Conservation (phyloP, 495 filamentous ascomycete genomes). For the Pseudevernia furfuracea region DNA sequence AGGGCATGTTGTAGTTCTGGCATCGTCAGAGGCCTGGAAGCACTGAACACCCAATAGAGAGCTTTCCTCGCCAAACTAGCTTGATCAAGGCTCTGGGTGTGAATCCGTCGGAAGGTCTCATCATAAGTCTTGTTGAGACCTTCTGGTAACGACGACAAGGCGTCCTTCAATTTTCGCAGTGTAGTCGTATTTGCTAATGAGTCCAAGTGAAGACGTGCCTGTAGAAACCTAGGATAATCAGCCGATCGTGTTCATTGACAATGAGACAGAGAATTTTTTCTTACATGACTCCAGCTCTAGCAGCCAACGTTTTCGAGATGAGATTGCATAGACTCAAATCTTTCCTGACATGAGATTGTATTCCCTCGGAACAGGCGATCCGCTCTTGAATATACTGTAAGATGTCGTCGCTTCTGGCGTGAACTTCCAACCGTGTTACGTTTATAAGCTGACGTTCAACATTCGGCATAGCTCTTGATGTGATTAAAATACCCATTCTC, state of each 20-base stretch:
- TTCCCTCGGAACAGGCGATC: neutral
- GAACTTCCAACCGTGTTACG: constrained; percentile 24
- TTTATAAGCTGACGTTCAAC: neutral
- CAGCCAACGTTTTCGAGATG: constrained; percentile 10
- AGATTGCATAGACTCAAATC: neutral
- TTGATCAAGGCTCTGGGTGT: constrained; percentile 5
- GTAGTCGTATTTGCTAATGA: constrained; percentile 21
- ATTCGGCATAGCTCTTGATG: neutral
- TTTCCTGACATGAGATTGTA: constrained; percentile 8
- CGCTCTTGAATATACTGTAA: constrained; percentile 24
- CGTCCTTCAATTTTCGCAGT: constrained; percentile 17
- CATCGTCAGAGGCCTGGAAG: constrained; percentile 14
- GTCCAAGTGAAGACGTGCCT: constrained; percentile 26
- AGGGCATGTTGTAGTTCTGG: constrained; percentile 26
- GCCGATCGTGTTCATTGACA: too few relatives aligned
- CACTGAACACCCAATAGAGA: constrained; percentile 22
- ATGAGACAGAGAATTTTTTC: neutral
- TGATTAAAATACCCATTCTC: neutral
- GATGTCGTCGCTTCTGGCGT: constrained; percentile 28
- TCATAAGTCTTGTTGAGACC: constrained; percentile 23
- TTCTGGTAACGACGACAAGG: constrained; percentile 20
- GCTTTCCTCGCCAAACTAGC: constrained; percentile 10
- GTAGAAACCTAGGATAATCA: too few relatives aligned
- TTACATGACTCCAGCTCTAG: constrained; percentile 25
- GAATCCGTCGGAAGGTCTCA: constrained; percentile 22